Percentiles rank a stretch among this genome's conserved stretches.
Evolutionary conservation across 2,329 filamentous ascomycete genomes (phyloP).

Genomic region (Pestalotiopsis sp.): DNA sequence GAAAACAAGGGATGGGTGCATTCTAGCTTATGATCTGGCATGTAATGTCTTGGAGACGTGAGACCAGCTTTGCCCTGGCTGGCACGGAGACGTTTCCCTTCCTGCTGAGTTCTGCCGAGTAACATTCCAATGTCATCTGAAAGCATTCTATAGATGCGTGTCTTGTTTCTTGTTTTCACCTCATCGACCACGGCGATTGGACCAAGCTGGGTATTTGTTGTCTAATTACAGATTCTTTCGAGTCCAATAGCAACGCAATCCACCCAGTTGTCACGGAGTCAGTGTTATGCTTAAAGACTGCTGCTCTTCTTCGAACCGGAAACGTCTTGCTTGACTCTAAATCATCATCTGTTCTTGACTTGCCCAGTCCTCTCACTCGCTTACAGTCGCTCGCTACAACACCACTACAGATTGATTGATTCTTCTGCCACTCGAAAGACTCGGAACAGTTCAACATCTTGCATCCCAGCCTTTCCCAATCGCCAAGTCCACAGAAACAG

Average conservation of each 20-base stretch:
- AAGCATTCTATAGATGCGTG: background rate
- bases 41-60: constrained; percentile 13
- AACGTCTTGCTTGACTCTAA: background rate
- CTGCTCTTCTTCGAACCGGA: background rate
- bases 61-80: constrained; percentile 20
- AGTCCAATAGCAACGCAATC: constrained; percentile 15
- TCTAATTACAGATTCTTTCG: constrained; percentile 32
- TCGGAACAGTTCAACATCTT: background rate
- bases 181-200: constrained; percentile 21
- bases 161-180: constrained; percentile 27
- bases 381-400: constrained; percentile 22
- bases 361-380: constrained; percentile 13
- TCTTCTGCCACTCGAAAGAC: constrained; percentile 6
- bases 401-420: constrained; percentile 5
- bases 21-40: constrained; percentile 15
- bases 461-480: background rate
- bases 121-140: background rate
- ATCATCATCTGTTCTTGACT: constrained; percentile 13
- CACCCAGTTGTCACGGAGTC: constrained; percentile 15
- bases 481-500: background rate
- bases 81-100: background rate
- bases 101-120: background rate
- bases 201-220: constrained; percentile 27
- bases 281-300: constrained; percentile 22
- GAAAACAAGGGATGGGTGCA: constrained; percentile 12